phyloP scores from a whole-genome alignment of 106 monocot species.

The Dendrobium officinale region DNA sequence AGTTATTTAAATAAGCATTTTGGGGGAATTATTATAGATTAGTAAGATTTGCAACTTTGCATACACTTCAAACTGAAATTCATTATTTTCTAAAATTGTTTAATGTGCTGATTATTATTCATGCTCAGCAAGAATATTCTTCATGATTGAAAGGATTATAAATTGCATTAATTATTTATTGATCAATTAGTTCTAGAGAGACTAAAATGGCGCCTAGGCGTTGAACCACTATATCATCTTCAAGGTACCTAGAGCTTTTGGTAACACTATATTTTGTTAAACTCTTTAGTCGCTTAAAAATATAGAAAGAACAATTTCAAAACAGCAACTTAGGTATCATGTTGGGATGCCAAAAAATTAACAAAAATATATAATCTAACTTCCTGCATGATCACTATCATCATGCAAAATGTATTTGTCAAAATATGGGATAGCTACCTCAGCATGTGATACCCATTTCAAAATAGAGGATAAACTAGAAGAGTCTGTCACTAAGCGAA shows the following conservation, averaged over 20 bases:
- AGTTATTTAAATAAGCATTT: no score
- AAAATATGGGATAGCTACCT: conserved; percentile 40
- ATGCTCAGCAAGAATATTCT: background rate
- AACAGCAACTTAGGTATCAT: background rate
- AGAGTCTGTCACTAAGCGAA: conserved; percentile 62
- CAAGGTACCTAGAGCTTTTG: background rate
- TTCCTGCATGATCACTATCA: background rate
- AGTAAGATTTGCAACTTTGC: no score
- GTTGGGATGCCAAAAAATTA: background rate
- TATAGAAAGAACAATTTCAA: background rate
- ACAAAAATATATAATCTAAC: background rate
- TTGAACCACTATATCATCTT: no score
- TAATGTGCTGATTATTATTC: background rate
- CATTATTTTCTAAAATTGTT: background rate
- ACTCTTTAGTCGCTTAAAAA: background rate
- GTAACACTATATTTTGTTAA: background rate
- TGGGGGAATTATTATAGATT: no score
- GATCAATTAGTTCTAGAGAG: background rate
- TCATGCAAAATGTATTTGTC: background rate
- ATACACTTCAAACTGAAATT: background rate
- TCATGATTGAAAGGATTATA: background rate
- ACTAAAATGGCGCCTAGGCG: background rate
- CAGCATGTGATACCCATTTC: conserved; percentile 64
- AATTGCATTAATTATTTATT: background rate
- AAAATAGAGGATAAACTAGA: conserved; percentile 54